Conservation (phyloP, 2,329 filamentous ascomycete genomes). For the Scolecobasidium constrictum region DNA sequence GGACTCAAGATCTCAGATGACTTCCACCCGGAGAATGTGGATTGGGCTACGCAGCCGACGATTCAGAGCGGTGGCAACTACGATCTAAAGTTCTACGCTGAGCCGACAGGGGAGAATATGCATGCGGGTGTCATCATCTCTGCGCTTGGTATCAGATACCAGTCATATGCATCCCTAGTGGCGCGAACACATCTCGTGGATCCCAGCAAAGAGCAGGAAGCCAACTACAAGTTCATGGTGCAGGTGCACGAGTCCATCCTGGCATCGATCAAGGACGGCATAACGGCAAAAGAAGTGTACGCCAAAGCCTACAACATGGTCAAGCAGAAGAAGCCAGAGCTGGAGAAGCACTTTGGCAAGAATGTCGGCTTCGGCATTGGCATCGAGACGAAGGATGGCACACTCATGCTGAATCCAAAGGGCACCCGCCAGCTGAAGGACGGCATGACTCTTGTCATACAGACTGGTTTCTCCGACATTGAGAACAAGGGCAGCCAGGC, state of each 20-base stretch:
- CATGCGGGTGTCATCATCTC: constrained; percentile 91
- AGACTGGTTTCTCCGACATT: constrained; percentile 81
- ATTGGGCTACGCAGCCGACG: constrained; percentile 85
- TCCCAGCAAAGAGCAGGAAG: constrained; percentile 91
- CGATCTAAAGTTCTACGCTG: constrained; percentile 70
- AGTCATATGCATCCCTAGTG: constrained; percentile 88
- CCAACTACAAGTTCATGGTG: constrained; percentile 81
- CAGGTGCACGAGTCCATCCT: constrained; percentile 81
- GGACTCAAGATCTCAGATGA: constrained; percentile 72
- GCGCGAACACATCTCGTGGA: constrained; percentile 93
- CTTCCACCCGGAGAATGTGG: constrained; percentile 78
- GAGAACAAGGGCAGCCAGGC: constrained; percentile 80
- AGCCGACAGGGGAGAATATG: constrained; percentile 68
- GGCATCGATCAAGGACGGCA: constrained; percentile 82
- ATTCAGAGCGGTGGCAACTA: constrained; percentile 95
- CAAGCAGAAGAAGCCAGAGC: constrained; percentile 82
- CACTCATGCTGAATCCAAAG: constrained; percentile 77
- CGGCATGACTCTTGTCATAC: constrained; percentile 91
- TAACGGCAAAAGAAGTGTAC: constrained; percentile 80
- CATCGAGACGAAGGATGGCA: constrained; percentile 78
- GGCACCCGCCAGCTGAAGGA: constrained; percentile 76
- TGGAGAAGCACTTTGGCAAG: constrained; percentile 91
- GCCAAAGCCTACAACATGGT: constrained; percentile 71
- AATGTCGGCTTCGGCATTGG: constrained; percentile 88
- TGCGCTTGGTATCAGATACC: constrained; percentile 85